Conservation (phyloP, 345 rosid species). For the Aquilaria yunnanensis region DNA sequence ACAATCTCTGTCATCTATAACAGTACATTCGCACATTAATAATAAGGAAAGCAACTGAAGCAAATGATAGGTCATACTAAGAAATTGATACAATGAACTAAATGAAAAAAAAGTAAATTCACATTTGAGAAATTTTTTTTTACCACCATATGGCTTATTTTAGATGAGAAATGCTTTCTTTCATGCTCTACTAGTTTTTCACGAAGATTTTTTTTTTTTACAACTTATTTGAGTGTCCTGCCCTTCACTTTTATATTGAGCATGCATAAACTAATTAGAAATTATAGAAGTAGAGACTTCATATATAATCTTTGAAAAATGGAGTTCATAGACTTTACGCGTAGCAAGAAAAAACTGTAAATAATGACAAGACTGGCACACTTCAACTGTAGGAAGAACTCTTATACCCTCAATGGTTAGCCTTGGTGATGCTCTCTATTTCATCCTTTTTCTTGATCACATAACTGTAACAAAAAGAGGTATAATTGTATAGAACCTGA, state of each 20-base stretch:
- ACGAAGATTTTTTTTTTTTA: slow-evolving; percentile 67
- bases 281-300: not conserved
- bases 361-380: too few relatives aligned
- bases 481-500: not conserved
- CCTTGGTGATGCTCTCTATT: slow-evolving; percentile 84
- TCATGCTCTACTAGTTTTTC: slow-evolving; percentile 92
- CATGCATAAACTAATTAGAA: slow-evolving; percentile 7
- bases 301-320: not conserved
- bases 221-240: slow-evolving; percentile 80
- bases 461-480: slow-evolving; percentile 29
- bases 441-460: slow-evolving; percentile 89
- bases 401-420: slow-evolving; percentile 48
- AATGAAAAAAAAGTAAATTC: not conserved
- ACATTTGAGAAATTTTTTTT: not conserved
- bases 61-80: too few relatives aligned
- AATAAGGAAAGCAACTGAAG: not conserved
- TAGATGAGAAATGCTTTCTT: slow-evolving; percentile 82
- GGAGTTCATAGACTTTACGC: too few relatives aligned
- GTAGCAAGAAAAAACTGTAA: not conserved
- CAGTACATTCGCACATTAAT: slow-evolving; percentile 5
- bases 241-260: slow-evolving; percentile 66
- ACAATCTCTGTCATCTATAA: slow-evolving; percentile 85
- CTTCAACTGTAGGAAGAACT: not conserved
- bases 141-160: slow-evolving; percentile 65
- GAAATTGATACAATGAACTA: too few relatives aligned